These are phyloP conservation scores for Fraxinus quadrangulata DNA, from an alignment of 257 asterid species.

Conservation along the genomic window DNA sequence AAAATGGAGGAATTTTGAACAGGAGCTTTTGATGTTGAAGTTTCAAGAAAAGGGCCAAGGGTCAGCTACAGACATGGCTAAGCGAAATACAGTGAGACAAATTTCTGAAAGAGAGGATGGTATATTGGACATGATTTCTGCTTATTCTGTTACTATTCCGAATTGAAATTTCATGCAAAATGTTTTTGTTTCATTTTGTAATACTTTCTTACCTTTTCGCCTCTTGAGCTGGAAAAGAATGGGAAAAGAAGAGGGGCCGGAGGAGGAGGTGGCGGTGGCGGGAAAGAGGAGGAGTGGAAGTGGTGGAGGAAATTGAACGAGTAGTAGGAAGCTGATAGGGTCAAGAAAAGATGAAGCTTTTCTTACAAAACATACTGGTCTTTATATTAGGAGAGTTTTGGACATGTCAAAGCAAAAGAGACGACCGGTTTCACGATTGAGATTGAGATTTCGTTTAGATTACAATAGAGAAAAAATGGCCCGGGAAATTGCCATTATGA, in stretches of 20 bases:
- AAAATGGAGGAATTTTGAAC: not conserved
- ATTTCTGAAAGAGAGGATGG: slow-evolving; percentile 57
- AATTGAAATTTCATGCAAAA: slow-evolving; percentile 35
- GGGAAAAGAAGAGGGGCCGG: no score
- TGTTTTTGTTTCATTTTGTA: not conserved
- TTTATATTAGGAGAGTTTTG: not conserved
- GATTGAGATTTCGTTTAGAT: not conserved
- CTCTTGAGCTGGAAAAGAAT: not conserved
- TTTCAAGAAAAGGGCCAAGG: slow-evolving; percentile 78
- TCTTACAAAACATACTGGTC: not conserved
- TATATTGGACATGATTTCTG: slow-evolving; percentile 47
- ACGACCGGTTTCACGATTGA: not conserved
- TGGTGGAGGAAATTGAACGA: not conserved
- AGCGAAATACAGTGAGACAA: slow-evolving; percentile 57
- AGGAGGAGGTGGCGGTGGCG: not conserved
- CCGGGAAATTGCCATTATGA: not conserved
- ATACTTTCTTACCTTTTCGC: not conserved
- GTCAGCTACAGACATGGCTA: slow-evolving; percentile 67
- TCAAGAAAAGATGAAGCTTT: not conserved
- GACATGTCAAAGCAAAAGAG: not conserved
- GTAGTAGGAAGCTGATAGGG: not conserved
- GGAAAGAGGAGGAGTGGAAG: not conserved
- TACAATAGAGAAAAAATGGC: no score
- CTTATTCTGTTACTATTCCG: not conserved
- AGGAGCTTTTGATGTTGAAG: not conserved